These are phyloP conservation scores for Rhamnella rubrinervis DNA, from an alignment of 331 rosid genomes.

Conservation along the genomic window DNA sequence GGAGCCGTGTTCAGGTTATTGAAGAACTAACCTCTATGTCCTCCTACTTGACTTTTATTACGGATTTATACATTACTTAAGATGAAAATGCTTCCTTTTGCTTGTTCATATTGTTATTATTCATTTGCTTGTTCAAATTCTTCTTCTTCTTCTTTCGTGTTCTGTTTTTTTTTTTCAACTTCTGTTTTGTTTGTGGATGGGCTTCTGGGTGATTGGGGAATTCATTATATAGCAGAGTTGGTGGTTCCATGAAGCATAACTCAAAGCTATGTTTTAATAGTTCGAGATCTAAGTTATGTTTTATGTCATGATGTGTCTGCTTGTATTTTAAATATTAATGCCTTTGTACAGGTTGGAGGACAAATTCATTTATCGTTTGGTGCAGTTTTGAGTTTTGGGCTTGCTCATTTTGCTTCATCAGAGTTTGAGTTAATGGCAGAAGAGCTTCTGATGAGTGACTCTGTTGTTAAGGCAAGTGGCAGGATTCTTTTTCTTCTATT, in stretches of 20 bases:
- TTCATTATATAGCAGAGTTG: background rate
- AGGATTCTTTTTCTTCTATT: background rate
- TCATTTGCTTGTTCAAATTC: background rate
- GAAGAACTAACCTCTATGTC: conserved; percentile 6
- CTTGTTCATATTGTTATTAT: background rate
- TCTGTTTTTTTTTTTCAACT: background rate
- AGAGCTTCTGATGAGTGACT: conserved; percentile 96
- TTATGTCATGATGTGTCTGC: background rate
- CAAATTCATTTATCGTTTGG: conserved; percentile 76
- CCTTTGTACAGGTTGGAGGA: conserved; percentile 79
- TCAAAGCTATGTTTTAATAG: background rate
- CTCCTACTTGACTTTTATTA: background rate
- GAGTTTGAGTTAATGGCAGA: conserved; percentile 96
- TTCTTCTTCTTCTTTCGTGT: too few relatives aligned
- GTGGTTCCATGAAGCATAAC: background rate
- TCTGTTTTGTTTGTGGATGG: background rate
- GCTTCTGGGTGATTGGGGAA: too few relatives aligned
- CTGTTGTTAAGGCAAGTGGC: conserved; percentile 74
- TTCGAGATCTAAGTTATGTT: background rate
- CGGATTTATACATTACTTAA: background rate
- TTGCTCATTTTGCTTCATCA: conserved; percentile 83
- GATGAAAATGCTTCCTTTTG: conserved; percentile 6
- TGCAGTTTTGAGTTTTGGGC: conserved; percentile 89
- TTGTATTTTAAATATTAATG: conserved; percentile 5
- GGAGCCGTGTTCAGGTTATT: conserved; percentile 98